Percentiles rank a stretch among this genome's conserved stretches.
Evolutionary conservation across 768 basidiomycete genomes (phyloP).

Genomic region (Cystofilobasidium macerans): DNA sequence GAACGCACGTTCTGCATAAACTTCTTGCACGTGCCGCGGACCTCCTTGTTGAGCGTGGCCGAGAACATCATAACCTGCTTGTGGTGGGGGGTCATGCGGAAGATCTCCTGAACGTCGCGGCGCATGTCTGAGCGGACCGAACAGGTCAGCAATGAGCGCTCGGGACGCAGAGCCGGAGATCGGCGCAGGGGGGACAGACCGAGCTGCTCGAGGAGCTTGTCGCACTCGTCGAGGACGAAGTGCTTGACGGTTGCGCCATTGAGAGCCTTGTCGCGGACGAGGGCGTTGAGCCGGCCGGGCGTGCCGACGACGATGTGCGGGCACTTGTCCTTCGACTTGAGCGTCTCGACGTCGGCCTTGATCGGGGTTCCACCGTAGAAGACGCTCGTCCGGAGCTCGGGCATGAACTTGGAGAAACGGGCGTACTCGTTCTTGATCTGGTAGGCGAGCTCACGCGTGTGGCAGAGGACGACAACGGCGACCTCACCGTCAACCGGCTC

Average conservation of each 20-base stretch:
- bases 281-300: constrained; percentile 90
- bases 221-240: constrained; percentile 99
- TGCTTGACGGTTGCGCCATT: constrained; percentile 89
- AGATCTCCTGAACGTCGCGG: constrained; percentile 99
- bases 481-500: constrained; percentile 98
- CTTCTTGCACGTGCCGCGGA: constrained; percentile 95
- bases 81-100: constrained; percentile 95
- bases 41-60: constrained; percentile 93
- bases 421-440: constrained; percentile 99
- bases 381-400: constrained; percentile 89
- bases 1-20: constrained; percentile 97
- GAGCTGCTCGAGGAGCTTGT: constrained; percentile 99
- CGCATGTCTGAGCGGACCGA: constrained; percentile 82
- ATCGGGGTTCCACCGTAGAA: constrained; percentile 97
- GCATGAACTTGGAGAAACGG: constrained; percentile 99
- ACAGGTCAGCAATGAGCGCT: too few relatives aligned
- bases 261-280: constrained; percentile 86
- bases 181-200: too few relatives aligned
- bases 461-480: constrained; percentile 92
- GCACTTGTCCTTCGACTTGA: constrained; percentile 92
- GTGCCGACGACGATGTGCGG: constrained; percentile 98
- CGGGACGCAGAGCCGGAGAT: too few relatives aligned
- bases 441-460: constrained; percentile 97
- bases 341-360: constrained; percentile 79
- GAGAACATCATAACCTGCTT: constrained; percentile 99